phyloP scores from a whole-genome alignment of 1,284 basidiomycete genomes.

The Ceratobasidium sp. region DNA sequence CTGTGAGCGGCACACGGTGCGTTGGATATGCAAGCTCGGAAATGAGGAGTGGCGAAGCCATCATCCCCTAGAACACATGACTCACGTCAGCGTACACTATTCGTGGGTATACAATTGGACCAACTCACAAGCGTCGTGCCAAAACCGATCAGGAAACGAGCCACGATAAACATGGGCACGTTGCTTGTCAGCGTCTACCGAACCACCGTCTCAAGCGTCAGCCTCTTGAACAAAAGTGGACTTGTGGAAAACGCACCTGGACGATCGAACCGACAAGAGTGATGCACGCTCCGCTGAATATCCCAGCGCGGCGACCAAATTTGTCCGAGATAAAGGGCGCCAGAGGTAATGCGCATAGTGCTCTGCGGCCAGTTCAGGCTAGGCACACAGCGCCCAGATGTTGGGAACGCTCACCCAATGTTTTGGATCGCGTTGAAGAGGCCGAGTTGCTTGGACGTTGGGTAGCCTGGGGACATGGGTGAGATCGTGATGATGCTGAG shows the following conservation, averaged over 20 bases:
- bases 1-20: conserved; percentile 52
- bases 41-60: conserved; percentile 43
- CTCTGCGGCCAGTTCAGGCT: conserved; percentile 6
- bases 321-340: conserved; percentile 49
- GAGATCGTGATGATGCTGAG: neutral
- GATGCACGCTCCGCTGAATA: conserved; percentile 47
- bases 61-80: conserved; percentile 18
- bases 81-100: neutral
- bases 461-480: conserved; percentile 23
- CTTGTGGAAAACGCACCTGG: conserved; percentile 11
- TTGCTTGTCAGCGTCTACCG: conserved; percentile 25
- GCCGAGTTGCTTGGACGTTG: conserved; percentile 56
- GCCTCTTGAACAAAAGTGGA: neutral
- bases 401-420: conserved; percentile 44
- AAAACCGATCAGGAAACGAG: conserved; percentile 79
- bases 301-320: conserved; percentile 49
- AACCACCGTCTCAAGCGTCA: neutral
- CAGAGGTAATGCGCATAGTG: conserved; percentile 37
- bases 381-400: neutral
- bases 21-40: conserved; percentile 54
- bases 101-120: neutral
- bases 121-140: conserved; percentile 69
- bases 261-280: conserved; percentile 15
- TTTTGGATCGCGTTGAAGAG: conserved; percentile 77
- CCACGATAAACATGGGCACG: conserved; percentile 60